phyloP scores from a whole-genome alignment of 805 yeast species.

The Suhomyces canberraensis region DNA sequence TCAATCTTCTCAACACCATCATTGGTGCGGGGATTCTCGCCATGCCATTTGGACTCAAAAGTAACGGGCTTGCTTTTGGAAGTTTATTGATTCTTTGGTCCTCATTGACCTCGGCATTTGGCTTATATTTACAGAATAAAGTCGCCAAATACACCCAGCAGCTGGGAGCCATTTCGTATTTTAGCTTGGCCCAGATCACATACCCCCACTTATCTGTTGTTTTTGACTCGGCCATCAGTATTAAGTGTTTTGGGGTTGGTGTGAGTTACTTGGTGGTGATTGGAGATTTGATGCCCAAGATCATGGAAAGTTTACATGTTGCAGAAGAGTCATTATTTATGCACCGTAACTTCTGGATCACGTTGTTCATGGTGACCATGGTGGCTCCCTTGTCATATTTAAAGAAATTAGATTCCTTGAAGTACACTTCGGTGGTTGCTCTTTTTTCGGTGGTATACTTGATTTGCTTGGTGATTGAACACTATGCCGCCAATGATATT shows the following conservation, averaged over 20 bases:
- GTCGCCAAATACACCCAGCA: constrained; percentile 53
- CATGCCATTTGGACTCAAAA: constrained; percentile 66
- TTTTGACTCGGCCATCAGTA: constrained; percentile 72
- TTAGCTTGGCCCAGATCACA: constrained; percentile 51
- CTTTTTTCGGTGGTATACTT: constrained; percentile 64
- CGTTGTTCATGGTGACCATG: constrained; percentile 46
- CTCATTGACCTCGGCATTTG: constrained; percentile 64
- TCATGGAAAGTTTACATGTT: constrained; percentile 38
- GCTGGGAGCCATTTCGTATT: constrained; percentile 40
- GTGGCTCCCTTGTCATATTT: constrained; percentile 64
- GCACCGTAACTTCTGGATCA: constrained; percentile 51
- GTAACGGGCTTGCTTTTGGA: constrained; percentile 66
- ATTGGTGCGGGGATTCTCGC: constrained; percentile 80
- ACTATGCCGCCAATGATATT: constrained; percentile 35
- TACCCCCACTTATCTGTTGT: constrained; percentile 66
- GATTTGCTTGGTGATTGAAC: constrained; percentile 51
- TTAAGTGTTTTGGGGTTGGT: constrained; percentile 79
- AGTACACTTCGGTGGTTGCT: constrained; percentile 69
- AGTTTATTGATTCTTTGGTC: constrained; percentile 53
- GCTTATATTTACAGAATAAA: constrained; percentile 59
- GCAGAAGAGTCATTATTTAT: constrained; percentile 18
- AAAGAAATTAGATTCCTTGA: constrained; percentile 63
- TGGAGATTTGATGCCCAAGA: constrained; percentile 72
- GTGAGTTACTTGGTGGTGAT: constrained; percentile 68
- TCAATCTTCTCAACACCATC: constrained; percentile 71